These are phyloP conservation scores for Xanthoconium purpureum DNA, from an alignment of 768 basidiomycete genomes.

Conservation along the genomic window DNA sequence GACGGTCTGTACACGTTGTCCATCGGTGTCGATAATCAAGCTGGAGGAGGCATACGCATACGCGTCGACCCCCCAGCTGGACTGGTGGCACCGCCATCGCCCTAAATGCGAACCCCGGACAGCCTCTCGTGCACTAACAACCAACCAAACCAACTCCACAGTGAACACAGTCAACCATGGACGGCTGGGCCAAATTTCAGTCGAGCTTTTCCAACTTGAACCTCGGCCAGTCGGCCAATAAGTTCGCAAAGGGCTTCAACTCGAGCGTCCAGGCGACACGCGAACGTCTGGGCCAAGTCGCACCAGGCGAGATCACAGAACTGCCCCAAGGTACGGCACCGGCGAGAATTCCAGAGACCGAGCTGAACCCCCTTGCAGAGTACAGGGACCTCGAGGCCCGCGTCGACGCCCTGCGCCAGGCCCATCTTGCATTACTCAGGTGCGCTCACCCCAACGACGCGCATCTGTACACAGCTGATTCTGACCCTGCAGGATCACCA, in stretches of 20 bases:
- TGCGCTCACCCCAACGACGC: constrained; percentile 30
- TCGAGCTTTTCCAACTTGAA: constrained; percentile 63
- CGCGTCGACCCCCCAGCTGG: constrained; percentile 11
- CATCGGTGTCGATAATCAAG: constrained; percentile 33
- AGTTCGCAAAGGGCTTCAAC: constrained; percentile 75
- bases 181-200: constrained; percentile 66
- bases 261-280: constrained; percentile 82
- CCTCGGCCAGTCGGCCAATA: constrained; percentile 70
- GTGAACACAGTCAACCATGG: constrained; percentile 32
- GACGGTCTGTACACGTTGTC: constrained; percentile 45
- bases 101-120: not conserved
- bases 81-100: constrained; percentile 19
- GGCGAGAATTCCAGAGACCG: too few relatives aligned
- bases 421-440: constrained; percentile 79
- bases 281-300: constrained; percentile 88
- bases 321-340: constrained; percentile 67
- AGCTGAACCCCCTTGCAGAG: constrained; percentile 46
- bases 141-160: not conserved
- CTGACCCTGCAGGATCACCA: constrained; percentile 58
- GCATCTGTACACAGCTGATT: not conserved
- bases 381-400: constrained; percentile 95
- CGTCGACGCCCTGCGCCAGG: constrained; percentile 84
- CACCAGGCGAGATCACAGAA: constrained; percentile 93
- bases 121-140: not conserved
- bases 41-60: constrained; percentile 25